These are phyloP conservation scores for Colletotrichum sp. DNA, from an alignment of 2,329 filamentous ascomycete species.

Conservation along the genomic window DNA sequence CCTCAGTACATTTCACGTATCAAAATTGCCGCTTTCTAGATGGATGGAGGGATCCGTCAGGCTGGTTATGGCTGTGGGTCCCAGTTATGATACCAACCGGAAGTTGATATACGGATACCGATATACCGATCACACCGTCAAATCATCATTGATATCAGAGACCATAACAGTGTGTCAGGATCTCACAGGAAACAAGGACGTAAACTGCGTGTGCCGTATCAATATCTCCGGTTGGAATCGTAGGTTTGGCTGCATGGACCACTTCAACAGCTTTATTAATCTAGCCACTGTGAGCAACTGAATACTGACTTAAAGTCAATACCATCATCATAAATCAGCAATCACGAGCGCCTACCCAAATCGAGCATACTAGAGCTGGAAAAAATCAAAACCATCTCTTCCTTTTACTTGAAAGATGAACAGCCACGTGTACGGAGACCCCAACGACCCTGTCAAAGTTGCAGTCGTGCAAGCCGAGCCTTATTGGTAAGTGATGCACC, in stretches of 20 bases:
- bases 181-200: not conserved
- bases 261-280: not conserved
- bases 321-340: not conserved
- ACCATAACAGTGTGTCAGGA: not conserved
- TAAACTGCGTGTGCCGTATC: not conserved
- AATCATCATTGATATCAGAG: not conserved
- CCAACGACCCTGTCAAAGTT: not conserved
- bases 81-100: not conserved
- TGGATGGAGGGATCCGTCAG: not conserved
- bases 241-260: not conserved
- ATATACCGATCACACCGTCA: too few species aligned
- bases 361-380: accelerated
- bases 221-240: not conserved
- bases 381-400: not conserved
- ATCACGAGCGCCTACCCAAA: not conserved
- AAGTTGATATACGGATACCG: not conserved
- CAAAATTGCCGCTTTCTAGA: not conserved
- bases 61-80: not conserved
- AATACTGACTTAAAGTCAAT: not conserved
- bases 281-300: not conserved
- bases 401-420: not conserved
- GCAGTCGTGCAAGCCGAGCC: not conserved
- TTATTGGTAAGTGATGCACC: not conserved
- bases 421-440: not conserved
- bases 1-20: not conserved